A percentile compares a stretch with the other conserved stretches of the same genome.
These are phyloP conservation scores for Acorus calamus DNA, from an alignment of 106 monocot genomes.

Conservation along the genomic window DNA sequence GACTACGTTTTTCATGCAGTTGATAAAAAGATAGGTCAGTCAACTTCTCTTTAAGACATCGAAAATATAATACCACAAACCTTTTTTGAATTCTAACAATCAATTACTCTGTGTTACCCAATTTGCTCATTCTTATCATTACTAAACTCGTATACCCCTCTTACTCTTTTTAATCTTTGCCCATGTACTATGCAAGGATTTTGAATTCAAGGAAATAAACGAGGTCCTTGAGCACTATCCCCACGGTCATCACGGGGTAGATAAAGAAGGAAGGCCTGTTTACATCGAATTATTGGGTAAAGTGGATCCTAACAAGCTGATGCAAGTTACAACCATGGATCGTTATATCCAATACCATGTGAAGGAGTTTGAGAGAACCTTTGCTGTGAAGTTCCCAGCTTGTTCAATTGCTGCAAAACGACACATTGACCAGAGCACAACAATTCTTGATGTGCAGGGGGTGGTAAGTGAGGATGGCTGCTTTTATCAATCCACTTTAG, in stretches of 20 bases:
- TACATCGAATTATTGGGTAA: slow-evolving; percentile 17
- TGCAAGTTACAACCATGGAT: slow-evolving; percentile 23
- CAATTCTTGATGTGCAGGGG: slow-evolving; percentile 22
- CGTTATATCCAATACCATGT: slow-evolving; percentile 24
- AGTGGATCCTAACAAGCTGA: slow-evolving; percentile 17
- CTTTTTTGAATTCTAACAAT: too few relatives aligned
- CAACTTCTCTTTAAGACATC: too few relatives aligned
- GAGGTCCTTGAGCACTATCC: slow-evolving; percentile 20
- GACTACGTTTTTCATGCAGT: too few relatives aligned
- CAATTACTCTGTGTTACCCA: too few relatives aligned
- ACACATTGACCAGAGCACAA: slow-evolving; percentile 22
- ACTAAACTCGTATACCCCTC: too few relatives aligned
- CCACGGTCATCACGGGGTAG: slow-evolving; percentile 23
- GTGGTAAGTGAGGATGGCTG: slow-evolving; percentile 9
- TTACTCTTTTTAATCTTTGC: too few relatives aligned
- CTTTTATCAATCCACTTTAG: neutral
- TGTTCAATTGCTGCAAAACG: slow-evolving; percentile 16
- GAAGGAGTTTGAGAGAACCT: slow-evolving; percentile 17
- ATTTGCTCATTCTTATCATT: too few relatives aligned
- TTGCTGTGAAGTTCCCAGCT: slow-evolving; percentile 14
- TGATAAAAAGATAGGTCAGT: too few relatives aligned
- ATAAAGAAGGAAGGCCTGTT: slow-evolving; percentile 25
- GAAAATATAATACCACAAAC: too few relatives aligned
- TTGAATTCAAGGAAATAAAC: slow-evolving; percentile 16
- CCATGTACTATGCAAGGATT: slow-evolving; percentile 6